Evolutionary conservation across 1,284 basidiomycete genomes (phyloP).

Genomic region (Takashimella tepidaria): DNA sequence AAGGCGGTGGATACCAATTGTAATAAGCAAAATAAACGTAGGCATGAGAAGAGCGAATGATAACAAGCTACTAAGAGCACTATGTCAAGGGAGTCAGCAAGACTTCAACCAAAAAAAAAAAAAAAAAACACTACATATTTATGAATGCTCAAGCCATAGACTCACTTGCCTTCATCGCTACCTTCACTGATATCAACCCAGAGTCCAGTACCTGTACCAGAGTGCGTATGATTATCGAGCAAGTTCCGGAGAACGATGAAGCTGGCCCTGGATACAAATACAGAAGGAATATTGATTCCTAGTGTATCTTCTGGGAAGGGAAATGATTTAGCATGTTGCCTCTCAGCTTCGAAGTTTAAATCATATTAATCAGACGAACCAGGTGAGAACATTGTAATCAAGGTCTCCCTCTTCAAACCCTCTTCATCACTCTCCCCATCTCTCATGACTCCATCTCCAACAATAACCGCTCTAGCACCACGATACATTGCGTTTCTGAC

Average conservation of each 20-base stretch:
- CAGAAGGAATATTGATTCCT: slow-evolving; percentile 48
- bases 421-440: slow-evolving; percentile 50
- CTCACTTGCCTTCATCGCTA: slow-evolving; percentile 43
- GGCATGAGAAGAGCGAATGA: slow-evolving; percentile 45
- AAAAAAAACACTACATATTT: too few relatives aligned
- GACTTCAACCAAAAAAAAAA: too few relatives aligned
- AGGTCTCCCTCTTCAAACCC: slow-evolving; percentile 65
- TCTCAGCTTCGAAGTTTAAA: not conserved
- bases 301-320: slow-evolving; percentile 44
- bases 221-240: slow-evolving; percentile 24
- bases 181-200: slow-evolving; percentile 38
- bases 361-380: slow-evolving; percentile 35
- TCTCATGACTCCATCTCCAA: slow-evolving; percentile 59
- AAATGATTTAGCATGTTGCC: not conserved
- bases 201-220: slow-evolving; percentile 20
- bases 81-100: slow-evolving; percentile 10
- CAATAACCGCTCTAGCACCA: slow-evolving; percentile 81
- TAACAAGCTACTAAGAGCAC: slow-evolving; percentile 41
- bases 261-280: slow-evolving; percentile 49
- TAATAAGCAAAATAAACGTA: slow-evolving; percentile 38
- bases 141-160: too few relatives aligned
- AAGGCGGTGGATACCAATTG: slow-evolving; percentile 41
- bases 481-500: slow-evolving; percentile 71
- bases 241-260: slow-evolving; percentile 48
- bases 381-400: slow-evolving; percentile 86